Base-by-base conservation (phyloP, 2,329 filamentous ascomycete species). In the Xylariaceae sp. region DNA sequence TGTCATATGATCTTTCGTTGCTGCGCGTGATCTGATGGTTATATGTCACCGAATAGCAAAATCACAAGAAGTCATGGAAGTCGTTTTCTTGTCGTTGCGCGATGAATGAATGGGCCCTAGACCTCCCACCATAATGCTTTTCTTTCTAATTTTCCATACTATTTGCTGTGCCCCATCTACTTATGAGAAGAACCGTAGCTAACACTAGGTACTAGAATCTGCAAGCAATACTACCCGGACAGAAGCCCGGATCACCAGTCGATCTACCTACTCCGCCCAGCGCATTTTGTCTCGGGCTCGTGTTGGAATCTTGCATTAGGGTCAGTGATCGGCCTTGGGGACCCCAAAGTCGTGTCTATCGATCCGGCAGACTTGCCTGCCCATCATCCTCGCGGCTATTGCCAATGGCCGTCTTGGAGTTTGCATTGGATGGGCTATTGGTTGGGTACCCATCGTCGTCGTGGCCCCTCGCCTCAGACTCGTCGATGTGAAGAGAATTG, bases 371-470 rank as follows among this genome's bases (percentile, higher is more conserved):
- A 3, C 35, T 37, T 37, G 35, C 8, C 35, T 37, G 35, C 8
- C 32, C 32, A 37, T 37, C 35, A 11, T 11, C 12, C 35, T 11
- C 8, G 4, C 3, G 35, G 35, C 42, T 49, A 12, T 3, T 39
- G 32, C 27, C 3, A 26, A 32, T n/a, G 37, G 6, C 47, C 3
- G 12, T 37, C 19, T 19, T 19, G 19, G 19, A 19, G 19, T 19
- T 19, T 19, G 19, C 1, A 19, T 19, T 19, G 19, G 19, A 19
- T 19, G 19, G 19, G 19, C 19, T 37, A 53, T 55, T 56, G 58
- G 59, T 57, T 50, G 48, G 47, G 53, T 42, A 53, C 46, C n/a
- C 37, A 50, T 51, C 35, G 35, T 37, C 8, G 35, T 11, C 35
- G 8, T 37, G 2, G 35, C 12, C 35, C 8, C 35, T 11, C 35